Base-by-base conservation (phyloP, 257 asterid genomes). In the Penstemon eatonii region DNA sequence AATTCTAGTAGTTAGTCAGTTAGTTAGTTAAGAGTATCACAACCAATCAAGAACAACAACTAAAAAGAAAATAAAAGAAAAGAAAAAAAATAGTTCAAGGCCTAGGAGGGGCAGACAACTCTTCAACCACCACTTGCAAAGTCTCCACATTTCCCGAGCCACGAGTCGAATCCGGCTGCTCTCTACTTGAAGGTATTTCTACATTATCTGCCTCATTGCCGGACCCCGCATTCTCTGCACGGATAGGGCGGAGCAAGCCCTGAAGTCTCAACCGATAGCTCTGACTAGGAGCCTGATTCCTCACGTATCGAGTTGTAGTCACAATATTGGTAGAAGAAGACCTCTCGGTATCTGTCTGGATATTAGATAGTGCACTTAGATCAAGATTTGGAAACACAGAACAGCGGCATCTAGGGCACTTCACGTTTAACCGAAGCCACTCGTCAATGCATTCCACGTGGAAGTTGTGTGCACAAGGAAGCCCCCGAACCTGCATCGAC, bases 401-500 rank as follows among this genome's bases (percentile, higher is more conserved):
- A 63, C 97, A 88, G 18, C 97, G 96, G 69, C 99, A 93, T 69
- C 99, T 84, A 1, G 99, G 99, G 81, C 99, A 93, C 76, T 93
- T 90, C 66, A 86, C 95, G 42, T 93, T 90, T 46, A 93, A 72
- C 40, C 97, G 81, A 40, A 93, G 99, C 97, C 99, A 93, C 80
- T 90, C 96, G 15, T 93, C 99, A 9, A 93, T 93, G 82, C 99
- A 93, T 76, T 87, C 99, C 65, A 88, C 97, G 4, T 93, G 99
- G 74, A 93, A 93, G 67, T 93, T 93, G 85, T 93, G 99, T 9
- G 99, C 99, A 79, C 99, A 93, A 4, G 99, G 99, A 57, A 93
- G 95, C 36, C 97, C 99, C 0, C 99, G 86, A 41, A 93, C 98
- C 98, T 92, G 89, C 77, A 67, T 68, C 38, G 69, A 52, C 37